Evolutionary conservation across 2,329 filamentous ascomycete species (phyloP).

Genomic region (Fusarium circinatum): DNA sequence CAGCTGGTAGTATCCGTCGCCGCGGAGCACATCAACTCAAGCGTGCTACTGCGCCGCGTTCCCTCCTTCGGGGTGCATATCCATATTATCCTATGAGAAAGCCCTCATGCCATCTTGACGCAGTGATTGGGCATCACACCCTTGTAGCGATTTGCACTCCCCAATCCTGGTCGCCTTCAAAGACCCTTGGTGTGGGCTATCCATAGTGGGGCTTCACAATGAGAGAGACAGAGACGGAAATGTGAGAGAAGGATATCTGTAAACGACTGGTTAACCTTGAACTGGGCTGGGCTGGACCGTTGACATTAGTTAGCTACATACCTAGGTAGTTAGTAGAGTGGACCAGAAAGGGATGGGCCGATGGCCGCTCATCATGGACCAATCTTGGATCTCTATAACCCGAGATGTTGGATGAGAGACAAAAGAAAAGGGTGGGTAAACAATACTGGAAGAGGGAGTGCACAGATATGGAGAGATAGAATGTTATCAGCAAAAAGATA

Average conservation of each 20-base stretch:
- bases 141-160: conserved; percentile 44
- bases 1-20: background rate
- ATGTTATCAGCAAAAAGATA: background rate
- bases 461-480: conserved; percentile 13
- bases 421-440: conserved; percentile 26
- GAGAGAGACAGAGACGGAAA: background rate
- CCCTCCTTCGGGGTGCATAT: conserved; percentile 52
- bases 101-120: conserved; percentile 33
- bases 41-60: conserved; percentile 56
- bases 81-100: conserved; percentile 47
- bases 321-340: conserved; percentile 11
- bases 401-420: background rate
- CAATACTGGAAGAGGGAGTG: conserved; percentile 15
- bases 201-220: conserved; percentile 27
- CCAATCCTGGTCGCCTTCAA: conserved; percentile 25
- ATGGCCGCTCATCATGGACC: conserved; percentile 27
- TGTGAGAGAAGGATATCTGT: background rate
- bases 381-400: conserved; percentile 28
- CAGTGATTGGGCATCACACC: conserved; percentile 51
- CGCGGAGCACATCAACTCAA: conserved; percentile 33
- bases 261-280: conserved; percentile 16
- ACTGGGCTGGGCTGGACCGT: conserved; percentile 28
- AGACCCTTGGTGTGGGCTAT: conserved; percentile 19
- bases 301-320: conserved; percentile 6
- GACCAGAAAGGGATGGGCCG: conserved; percentile 42